Evolutionary conservation across 2,329 filamentous ascomycete species (phyloP).

Genomic region (Cordyceps javanica): DNA sequence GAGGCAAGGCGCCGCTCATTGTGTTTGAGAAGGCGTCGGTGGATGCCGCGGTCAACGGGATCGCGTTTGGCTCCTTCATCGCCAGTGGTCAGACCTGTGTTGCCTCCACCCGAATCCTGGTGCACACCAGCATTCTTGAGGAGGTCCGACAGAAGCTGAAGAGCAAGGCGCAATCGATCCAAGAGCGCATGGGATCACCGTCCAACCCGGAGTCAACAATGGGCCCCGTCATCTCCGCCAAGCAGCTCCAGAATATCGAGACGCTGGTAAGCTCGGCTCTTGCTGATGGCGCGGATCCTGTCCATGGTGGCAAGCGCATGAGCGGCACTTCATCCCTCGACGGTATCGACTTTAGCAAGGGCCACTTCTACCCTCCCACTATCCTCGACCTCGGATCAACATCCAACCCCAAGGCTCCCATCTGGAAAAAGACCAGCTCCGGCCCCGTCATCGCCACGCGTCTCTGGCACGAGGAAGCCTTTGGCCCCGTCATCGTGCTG

Average conservation of each 20-base stretch:
- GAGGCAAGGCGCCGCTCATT: constrained; percentile 64
- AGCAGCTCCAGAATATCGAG: constrained; percentile 61
- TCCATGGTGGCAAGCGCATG: constrained; percentile 44
- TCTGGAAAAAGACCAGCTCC: constrained; percentile 33
- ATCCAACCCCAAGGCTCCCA: neutral
- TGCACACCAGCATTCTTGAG: constrained; percentile 61
- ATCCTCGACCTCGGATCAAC: constrained; percentile 43
- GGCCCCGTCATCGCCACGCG: constrained; percentile 60
- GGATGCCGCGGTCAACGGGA: constrained; percentile 61
- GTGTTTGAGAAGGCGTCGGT: constrained; percentile 61
- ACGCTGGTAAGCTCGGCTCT: constrained; percentile 60
- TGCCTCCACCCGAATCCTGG: constrained; percentile 68
- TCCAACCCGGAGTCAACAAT: constrained; percentile 53
- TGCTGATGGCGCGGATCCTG: constrained; percentile 34
- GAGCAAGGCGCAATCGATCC: constrained; percentile 53
- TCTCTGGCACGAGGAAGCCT: constrained; percentile 76
- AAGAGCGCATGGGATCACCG: constrained; percentile 50
- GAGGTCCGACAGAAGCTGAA: constrained; percentile 59
- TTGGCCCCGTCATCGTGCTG: constrained; percentile 73
- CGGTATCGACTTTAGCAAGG: constrained; percentile 43
- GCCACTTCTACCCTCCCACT: constrained; percentile 77
- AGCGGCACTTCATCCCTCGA: constrained; percentile 42
- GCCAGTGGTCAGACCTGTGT: constrained; percentile 56
- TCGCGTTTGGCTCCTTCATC: constrained; percentile 53
- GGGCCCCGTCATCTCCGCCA: constrained; percentile 56